Percentiles rank a stretch among this genome's conserved stretches.
Conservation (phyloP, 257 asterid genomes). For the Nicotiana knightiana region DNA sequence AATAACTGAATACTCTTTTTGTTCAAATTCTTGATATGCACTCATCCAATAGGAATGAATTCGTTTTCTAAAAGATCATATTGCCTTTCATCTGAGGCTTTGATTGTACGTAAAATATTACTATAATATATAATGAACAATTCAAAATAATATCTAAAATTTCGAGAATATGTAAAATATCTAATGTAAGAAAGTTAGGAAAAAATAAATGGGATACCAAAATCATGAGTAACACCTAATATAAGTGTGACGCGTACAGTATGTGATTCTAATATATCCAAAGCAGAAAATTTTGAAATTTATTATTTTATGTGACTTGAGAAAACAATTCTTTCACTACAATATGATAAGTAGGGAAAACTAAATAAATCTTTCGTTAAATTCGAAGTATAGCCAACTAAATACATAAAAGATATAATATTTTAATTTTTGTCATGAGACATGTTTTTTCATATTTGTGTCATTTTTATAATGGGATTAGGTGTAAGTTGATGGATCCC, state of each 20-base stretch:
- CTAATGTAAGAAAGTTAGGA: no score
- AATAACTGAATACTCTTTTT: no score
- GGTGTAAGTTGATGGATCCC: slow-evolving; percentile 2
- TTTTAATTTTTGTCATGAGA: neutral
- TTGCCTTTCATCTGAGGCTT: no score
- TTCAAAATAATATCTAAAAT: no score
- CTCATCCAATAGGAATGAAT: no score
- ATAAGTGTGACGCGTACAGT: neutral
- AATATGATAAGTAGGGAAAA: neutral
- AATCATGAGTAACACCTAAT: neutral
- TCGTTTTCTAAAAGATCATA: no score
- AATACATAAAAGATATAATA: neutral
- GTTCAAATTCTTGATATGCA: no score
- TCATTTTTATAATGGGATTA: neutral
- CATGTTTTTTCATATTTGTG: neutral
- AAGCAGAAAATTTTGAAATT: neutral
- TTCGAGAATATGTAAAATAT: no score
- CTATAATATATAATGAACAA: no score
- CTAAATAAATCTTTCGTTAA: neutral
- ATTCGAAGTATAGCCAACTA: neutral
- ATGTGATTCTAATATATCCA: neutral
- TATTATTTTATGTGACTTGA: neutral
- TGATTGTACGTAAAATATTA: no score
- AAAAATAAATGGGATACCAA: neutral
- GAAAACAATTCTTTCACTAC: neutral